Evolutionary conservation across 1,284 basidiomycete genomes (phyloP), one percentile per base, ranked within the genome.

Genomic region (Mrakiaceae sp.): DNA sequence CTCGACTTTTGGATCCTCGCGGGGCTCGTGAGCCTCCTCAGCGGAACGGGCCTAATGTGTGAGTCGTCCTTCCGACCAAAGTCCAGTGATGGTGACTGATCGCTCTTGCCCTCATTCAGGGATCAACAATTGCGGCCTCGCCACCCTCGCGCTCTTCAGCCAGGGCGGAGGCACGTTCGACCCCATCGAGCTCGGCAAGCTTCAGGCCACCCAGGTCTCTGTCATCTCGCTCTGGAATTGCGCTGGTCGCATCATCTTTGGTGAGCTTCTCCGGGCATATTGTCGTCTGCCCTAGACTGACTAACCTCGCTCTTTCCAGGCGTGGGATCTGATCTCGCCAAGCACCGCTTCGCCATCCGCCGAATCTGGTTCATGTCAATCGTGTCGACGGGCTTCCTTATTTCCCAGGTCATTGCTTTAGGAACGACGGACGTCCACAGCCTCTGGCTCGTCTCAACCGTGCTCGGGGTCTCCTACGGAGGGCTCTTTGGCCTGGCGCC

Each of bases 131-230:
- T 62, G 65, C 27, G 65, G 65, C n/a, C 61, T 62, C 39, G 46
- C 60, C 73, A 85, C 92, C 0, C 86, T 90, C 72, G 89, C 89
- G 0, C 79, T 97, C 11, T 90, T 85, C 67, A 83, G 86, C 11
- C 80, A 86, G 67, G 82, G 82, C 6, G 81, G 85, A 58, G 74
- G 81, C 42, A 71, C 14, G 0, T 89, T 87, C 70, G 84, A 90
- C 70, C 82, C 83, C 27, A 74, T 80, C 0, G 79, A 81, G 67
- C 84, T 90, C 0, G 81, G 85, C 2, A 82, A 83, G 62, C 86
- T 86, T 81, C 93, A 97, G 77, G 86, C 89, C 0, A 80, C 83
- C 3, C 90, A 95, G 71, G 92, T 97, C 0, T 91, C 90, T 0
- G 81, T 83, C 3, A 82, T 96, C 68, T 91, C 88, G 68, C 69